These are phyloP conservation scores for Suhomyces wounanorum DNA, from an alignment of 1,139 yeast species.

Conservation along the genomic window DNA sequence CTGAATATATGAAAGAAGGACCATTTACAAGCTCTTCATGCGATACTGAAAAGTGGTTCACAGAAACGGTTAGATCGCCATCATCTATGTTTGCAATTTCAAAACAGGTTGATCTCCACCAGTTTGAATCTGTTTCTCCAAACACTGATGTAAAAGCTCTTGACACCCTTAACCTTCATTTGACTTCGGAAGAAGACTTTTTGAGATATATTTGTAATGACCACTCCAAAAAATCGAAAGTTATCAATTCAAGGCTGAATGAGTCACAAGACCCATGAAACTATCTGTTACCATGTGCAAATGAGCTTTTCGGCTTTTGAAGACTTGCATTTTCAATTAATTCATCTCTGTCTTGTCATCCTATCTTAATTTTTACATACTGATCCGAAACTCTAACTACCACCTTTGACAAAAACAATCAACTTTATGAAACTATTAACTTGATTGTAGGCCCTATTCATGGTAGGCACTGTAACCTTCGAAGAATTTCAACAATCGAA, in stretches of 20 bases:
- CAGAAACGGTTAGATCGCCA: background rate
- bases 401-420: no score
- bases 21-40: background rate
- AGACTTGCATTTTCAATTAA: no score
- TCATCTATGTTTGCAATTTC: background rate
- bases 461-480: no score
- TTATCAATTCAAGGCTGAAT: background rate
- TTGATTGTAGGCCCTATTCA: no score
- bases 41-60: background rate
- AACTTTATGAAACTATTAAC: no score
- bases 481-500: constrained; percentile 3
- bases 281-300: no score
- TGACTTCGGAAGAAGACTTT: background rate
- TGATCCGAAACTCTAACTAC: no score
- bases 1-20: background rate
- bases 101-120: constrained; percentile 23
- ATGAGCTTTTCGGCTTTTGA: no score
- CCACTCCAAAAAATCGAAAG: background rate
- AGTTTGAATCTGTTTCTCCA: background rate
- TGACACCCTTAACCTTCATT: background rate
- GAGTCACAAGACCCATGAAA: background rate
- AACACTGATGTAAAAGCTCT: background rate
- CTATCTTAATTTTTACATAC: no score
- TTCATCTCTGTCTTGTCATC: no score
- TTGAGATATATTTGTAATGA: background rate